Evolutionary conservation across 2,329 filamentous ascomycete species (phyloP), one percentile per base, ranked within the genome.

Genomic region (Falciphora oryzae): DNA sequence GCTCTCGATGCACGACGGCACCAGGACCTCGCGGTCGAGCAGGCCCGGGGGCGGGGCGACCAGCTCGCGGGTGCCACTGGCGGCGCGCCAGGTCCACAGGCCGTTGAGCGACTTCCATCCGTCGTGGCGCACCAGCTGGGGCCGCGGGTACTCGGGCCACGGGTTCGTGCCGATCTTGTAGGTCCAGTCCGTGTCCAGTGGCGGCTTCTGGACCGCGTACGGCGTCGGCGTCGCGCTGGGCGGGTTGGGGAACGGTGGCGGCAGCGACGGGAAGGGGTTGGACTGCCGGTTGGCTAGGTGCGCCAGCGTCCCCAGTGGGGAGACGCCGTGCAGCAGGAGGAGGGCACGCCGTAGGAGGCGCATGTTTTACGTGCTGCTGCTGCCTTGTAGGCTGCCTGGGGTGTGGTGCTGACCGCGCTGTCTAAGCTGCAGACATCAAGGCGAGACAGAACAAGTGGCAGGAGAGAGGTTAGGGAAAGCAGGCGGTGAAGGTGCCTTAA

Each of bases 141-240:
- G 85, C 0, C 84, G 80, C 13, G 85, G 85, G 67, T 87, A 79
- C 61, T 87, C 82, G 1, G 81, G 81, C 84, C 84, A 85, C 0
- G 83, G 82, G 56, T 81, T 74, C 1, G 76, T 83, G 44, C 83
- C 83, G 27, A 84, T 80, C 6, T 78, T 73, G 64, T 77, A 73
- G 1, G 83, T 85, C 83, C 83, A 85, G 11, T 79, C 75, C 2
- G 81, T 84, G 66, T 81, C 79, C 2, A 82, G 75, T 0, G 78
- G 80, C 18, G 78, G 77, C 10, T 70, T 75, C 65, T 78, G 71
- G 0, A 76, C 72, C 29, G 73, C 66, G 69, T 81, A 79, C 29
- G 61, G 61, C 5, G 27, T 29, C 61, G 27, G 38, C 44, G 50
- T 28, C 60, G 38, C 25, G 18, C n/a, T 53, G 18, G 44, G 44